Conservation (phyloP, 2,329 filamentous ascomycete genomes). For the Incumbomyces delicatus region DNA sequence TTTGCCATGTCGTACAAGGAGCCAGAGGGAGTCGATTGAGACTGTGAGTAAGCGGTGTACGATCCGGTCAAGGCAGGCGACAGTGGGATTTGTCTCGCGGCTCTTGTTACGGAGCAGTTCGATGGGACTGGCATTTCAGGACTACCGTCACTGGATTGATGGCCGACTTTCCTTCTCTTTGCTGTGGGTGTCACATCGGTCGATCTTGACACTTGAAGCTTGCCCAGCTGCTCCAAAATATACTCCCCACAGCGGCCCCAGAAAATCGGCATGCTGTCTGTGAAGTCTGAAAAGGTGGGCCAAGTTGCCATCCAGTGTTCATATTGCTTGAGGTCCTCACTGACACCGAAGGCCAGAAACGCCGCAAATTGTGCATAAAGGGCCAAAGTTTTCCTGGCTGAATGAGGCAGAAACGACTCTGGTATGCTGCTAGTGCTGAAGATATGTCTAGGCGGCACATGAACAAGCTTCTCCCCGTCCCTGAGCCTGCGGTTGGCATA, state of each 20-base stretch:
- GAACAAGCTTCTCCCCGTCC: slow-evolving; percentile 8
- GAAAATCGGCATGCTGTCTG: slow-evolving; percentile 10
- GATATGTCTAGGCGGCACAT: slow-evolving; percentile 11
- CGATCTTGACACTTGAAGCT: neutral
- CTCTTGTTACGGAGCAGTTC: neutral
- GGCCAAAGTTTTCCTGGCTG: slow-evolving; percentile 8
- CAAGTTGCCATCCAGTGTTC: slow-evolving; percentile 14
- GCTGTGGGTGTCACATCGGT: neutral
- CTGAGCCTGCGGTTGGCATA: slow-evolving; percentile 7
- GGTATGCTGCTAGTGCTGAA: slow-evolving; percentile 12
- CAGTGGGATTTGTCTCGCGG: neutral
- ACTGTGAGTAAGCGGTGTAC: neutral
- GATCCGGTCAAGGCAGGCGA: neutral
- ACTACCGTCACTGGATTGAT: neutral
- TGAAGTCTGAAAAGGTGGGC: slow-evolving; percentile 12
- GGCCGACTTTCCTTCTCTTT: neutral
- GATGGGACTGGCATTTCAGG: no score
- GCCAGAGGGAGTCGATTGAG: neutral
- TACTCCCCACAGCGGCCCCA: slow-evolving; percentile 10
- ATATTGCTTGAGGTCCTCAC: slow-evolving; percentile 5
- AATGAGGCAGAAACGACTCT: slow-evolving; percentile 5
- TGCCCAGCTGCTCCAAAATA: neutral
- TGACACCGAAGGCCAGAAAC: slow-evolving; percentile 12
- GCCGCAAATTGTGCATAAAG: slow-evolving; percentile 14
- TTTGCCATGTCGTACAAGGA: neutral